Evolutionary conservation across 2,329 filamentous ascomycete genomes (phyloP).

Genomic region (Trichoderma guizhouense): DNA sequence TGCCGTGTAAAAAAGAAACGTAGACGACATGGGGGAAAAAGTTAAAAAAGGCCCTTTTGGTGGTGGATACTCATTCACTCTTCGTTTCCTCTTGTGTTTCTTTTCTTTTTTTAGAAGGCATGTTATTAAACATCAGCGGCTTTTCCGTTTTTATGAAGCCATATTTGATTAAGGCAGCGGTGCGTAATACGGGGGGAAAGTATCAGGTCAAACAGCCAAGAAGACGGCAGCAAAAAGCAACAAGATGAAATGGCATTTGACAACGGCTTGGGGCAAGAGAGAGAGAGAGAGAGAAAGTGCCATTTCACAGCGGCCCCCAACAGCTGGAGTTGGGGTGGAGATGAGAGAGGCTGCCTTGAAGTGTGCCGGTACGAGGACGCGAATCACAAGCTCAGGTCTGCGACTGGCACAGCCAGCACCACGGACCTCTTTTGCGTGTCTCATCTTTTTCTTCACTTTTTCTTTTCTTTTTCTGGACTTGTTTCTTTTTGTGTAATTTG

Average conservation of each 20-base stretch:
- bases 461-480: background rate
- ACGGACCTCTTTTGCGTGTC: background rate
- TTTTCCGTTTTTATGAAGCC: background rate
- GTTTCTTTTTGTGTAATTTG: background rate
- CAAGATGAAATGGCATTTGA: background rate
- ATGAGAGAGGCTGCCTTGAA: background rate
- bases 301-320: background rate
- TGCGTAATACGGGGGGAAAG: background rate
- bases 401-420: background rate
- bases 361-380: background rate
- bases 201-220: background rate
- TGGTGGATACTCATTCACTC: background rate
- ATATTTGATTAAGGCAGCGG: background rate
- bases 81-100: background rate
- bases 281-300: background rate
- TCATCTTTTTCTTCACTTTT: background rate
- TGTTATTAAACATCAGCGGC: background rate
- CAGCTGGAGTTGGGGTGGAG: background rate
- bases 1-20: background rate
- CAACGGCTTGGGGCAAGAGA: no score
- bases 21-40: background rate
- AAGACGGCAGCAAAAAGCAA: background rate
- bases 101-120: background rate
- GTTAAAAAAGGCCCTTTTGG: background rate
- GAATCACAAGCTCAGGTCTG: background rate